Evolutionary conservation across 371 early-diverging fungal species (phyloP).

Genomic region (Coemansia sp.): DNA sequence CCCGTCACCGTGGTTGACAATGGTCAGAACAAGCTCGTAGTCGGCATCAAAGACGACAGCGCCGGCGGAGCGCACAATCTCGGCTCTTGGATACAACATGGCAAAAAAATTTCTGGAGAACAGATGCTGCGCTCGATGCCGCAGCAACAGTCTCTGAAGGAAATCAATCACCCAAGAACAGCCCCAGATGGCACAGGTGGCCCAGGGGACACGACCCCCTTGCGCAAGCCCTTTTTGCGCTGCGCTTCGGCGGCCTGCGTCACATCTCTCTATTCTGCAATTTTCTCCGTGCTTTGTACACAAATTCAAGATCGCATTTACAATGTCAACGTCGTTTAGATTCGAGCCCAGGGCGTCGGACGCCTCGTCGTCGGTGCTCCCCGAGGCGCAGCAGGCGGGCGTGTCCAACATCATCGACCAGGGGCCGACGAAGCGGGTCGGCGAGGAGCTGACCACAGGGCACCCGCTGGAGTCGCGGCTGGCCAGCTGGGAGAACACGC

Average conservation of each 20-base stretch:
- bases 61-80: constrained; percentile 33
- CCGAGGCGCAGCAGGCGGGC: constrained; percentile 61
- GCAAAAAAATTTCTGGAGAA: not conserved
- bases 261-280: not conserved
- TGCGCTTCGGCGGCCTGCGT: not conserved
- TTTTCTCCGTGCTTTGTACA: not conserved
- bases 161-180: not conserved
- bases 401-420: constrained; percentile 83
- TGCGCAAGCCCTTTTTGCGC: constrained; percentile 1
- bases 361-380: constrained; percentile 28
- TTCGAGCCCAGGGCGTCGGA: constrained; percentile 18
- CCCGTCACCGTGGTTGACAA: constrained; percentile 3
- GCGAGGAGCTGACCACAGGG: constrained; percentile 51
- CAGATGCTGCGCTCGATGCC: not conserved
- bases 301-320: not conserved
- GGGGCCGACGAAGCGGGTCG: constrained; percentile 72
- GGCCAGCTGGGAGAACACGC: constrained; percentile 79
- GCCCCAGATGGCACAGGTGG: not conserved
- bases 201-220: constrained; percentile 7
- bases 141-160: not conserved
- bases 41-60: constrained; percentile 36
- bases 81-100: constrained; percentile 23
- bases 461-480: constrained; percentile 83
- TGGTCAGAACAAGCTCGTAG: constrained; percentile 9
- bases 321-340: constrained; percentile 34